A percentile compares a stretch with the other conserved stretches of the same genome.
Conservation (phyloP, 2,329 filamentous ascomycete species). For the Sphaerulina musiva region DNA sequence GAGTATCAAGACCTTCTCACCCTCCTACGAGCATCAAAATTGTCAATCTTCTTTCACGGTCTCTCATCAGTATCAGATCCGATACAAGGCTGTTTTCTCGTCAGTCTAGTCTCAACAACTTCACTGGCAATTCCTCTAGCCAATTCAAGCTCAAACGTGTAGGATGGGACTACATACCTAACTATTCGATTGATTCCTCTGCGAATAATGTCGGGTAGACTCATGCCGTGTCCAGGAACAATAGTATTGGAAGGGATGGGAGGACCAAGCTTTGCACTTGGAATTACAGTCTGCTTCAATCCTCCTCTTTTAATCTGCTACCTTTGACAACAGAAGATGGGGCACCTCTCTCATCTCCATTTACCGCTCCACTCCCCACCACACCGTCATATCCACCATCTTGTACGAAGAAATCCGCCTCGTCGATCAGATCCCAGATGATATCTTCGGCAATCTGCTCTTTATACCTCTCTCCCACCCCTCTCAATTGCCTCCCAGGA, state of each 20-base stretch:
- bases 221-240: too few relatives aligned
- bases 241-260: too few relatives aligned
- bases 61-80: not conserved
- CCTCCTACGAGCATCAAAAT: not conserved
- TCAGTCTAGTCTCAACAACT: not conserved
- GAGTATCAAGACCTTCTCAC: not conserved
- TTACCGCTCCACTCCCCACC: conserved; percentile 21
- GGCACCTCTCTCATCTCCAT: conserved; percentile 18
- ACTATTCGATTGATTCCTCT: too few relatives aligned
- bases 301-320: conserved; percentile 22
- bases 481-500: conserved; percentile 41
- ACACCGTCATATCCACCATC: conserved; percentile 47
- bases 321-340: conserved; percentile 9
- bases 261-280: too few relatives aligned
- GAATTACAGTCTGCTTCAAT: conserved; percentile 3
- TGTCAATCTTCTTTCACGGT: not conserved
- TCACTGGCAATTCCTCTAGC: conserved; percentile 2
- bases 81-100: not conserved
- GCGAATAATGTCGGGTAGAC: too few relatives aligned
- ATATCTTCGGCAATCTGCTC: conserved; percentile 95
- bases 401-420: conserved; percentile 82
- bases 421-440: conserved; percentile 86
- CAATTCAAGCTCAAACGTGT: not conserved
- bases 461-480: conserved; percentile 71
- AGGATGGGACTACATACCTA: too few relatives aligned